These are phyloP conservation scores for Coemansia sp. DNA, from an alignment of 192 early-diverging fungal species.

Conservation along the genomic window DNA sequence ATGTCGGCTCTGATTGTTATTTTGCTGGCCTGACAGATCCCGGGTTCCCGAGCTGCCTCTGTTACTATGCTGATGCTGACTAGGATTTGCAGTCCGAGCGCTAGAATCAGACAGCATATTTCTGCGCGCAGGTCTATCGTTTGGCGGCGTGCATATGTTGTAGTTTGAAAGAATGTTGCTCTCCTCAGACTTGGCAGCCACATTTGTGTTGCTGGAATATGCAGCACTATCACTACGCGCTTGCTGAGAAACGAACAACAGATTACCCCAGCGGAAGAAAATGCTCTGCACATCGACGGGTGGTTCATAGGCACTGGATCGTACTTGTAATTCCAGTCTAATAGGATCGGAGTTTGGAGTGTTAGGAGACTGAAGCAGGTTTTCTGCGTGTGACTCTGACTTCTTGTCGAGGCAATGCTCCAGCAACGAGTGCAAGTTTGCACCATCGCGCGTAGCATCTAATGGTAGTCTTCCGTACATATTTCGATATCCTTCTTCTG, in stretches of 20 bases:
- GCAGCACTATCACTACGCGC: constrained; percentile 29
- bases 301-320: constrained; percentile 1
- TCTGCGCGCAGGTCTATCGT: constrained; percentile 19
- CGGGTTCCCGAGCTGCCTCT: neutral
- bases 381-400: constrained; percentile 20
- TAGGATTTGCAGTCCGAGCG: neutral
- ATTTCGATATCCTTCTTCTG: constrained; percentile 44
- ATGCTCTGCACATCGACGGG: constrained; percentile 34
- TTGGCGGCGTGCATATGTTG: constrained; percentile 43
- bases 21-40: neutral
- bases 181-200: neutral
- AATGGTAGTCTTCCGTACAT: constrained; percentile 25
- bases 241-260: constrained; percentile 56
- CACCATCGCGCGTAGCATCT: constrained; percentile 23
- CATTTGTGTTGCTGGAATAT: constrained; percentile 8
- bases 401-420: constrained; percentile 31
- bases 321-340: constrained; percentile 38
- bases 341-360: constrained; percentile 35
- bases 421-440: constrained; percentile 27
- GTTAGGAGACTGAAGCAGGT: constrained; percentile 20
- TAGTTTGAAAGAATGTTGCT: constrained; percentile 32
- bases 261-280: constrained; percentile 52
- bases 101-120: constrained; percentile 6
- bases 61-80: neutral
- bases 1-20: neutral